Evolutionary conservation across 495 filamentous ascomycete genomes (phyloP), one percentile per base, ranked within the genome.

Genomic region (Thermothielavioides terrestris): DNA sequence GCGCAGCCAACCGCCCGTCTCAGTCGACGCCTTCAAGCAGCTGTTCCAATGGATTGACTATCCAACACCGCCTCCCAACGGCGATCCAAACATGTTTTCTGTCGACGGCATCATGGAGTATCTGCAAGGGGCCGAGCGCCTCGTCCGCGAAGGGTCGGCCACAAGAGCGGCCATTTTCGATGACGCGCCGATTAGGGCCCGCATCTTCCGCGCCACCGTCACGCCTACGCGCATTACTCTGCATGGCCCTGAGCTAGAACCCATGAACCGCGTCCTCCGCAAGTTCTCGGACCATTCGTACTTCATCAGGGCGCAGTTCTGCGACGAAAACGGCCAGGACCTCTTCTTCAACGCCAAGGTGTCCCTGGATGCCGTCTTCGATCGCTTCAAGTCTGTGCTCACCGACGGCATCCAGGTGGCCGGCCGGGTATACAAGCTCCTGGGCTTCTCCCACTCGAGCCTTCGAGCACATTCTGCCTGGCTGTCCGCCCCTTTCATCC

Each of bases 381-480:
- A 70, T 2, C 74, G 85, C 30, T 89, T 84, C 68, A 79, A 77
- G 41, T 43, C 50, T 0, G 66, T 87, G 2, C 62, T 88, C 14
- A 48, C 69, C 5, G 60, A 67, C 1, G 78, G 76, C 1, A 76
- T 91, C 23, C 60, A 65, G 4, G 79, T 92, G 34, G 84, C 75
- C 12, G 85, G 81, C 4, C 74, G 82, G 10, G 42, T 55, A 0
- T 94, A 80, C 57, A 59, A 63, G 6, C 91, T 91, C 56, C 68
- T 91, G 1, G 88, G 87, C 1, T 94, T 90, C 59, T 90, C 86
- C 0, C 85, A 89, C 61, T 89, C 85, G 0, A 88, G 85, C 0
- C 70, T 94, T 25, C 71, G 85, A 9, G 62, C 72, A 0, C 83
- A 85, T 46, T 77, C 80, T 0, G 80, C 76, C 39, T 89, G 85